Conservation (phyloP, 2,329 filamentous ascomycete species). For the Talaromyces pinophilus region DNA sequence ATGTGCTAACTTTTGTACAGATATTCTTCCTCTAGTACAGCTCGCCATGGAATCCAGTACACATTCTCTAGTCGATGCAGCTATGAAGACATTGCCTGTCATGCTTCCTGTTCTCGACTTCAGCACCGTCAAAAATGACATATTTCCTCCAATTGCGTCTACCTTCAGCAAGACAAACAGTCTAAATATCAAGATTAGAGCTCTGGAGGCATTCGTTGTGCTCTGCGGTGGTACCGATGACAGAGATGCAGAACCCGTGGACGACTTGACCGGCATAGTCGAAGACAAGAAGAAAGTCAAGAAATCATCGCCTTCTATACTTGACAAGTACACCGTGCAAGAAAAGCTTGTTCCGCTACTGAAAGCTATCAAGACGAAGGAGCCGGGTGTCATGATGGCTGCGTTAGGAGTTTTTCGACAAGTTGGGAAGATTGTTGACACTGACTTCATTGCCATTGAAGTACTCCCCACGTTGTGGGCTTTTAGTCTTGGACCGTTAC, state of each 20-base stretch:
- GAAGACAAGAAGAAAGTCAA: slow-evolving; percentile 57
- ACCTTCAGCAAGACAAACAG: slow-evolving; percentile 94
- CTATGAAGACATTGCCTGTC: slow-evolving; percentile 73
- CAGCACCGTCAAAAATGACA: slow-evolving; percentile 92
- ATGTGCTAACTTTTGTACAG: slow-evolving; percentile 48
- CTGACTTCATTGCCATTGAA: slow-evolving; percentile 89
- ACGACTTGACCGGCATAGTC: slow-evolving; percentile 73
- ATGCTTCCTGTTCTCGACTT: slow-evolving; percentile 92
- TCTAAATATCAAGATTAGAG: slow-evolving; percentile 89
- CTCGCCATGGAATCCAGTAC: slow-evolving; percentile 85
- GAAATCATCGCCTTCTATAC: slow-evolving; percentile 68
- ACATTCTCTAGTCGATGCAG: slow-evolving; percentile 83
- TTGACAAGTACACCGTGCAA: slow-evolving; percentile 98
- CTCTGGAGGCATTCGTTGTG: slow-evolving; percentile 84
- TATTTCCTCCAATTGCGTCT: slow-evolving; percentile 86
- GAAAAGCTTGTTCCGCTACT: slow-evolving; percentile 93
- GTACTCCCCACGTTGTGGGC: slow-evolving; percentile 86
- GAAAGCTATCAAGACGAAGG: slow-evolving; percentile 93
- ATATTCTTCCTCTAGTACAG: slow-evolving; percentile 83
- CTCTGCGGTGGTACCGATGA: slow-evolving; percentile 76
- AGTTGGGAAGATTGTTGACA: slow-evolving; percentile 77
- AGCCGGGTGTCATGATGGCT: slow-evolving; percentile 96
- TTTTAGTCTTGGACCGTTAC: slow-evolving; percentile 85
- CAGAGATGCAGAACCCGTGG: slow-evolving; percentile 50
- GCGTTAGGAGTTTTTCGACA: slow-evolving; percentile 81